Evolutionary conservation across 345 rosid genomes (phyloP), one percentile per base, ranked within the genome.

Genomic region (Tarenaya hassleriana): DNA sequence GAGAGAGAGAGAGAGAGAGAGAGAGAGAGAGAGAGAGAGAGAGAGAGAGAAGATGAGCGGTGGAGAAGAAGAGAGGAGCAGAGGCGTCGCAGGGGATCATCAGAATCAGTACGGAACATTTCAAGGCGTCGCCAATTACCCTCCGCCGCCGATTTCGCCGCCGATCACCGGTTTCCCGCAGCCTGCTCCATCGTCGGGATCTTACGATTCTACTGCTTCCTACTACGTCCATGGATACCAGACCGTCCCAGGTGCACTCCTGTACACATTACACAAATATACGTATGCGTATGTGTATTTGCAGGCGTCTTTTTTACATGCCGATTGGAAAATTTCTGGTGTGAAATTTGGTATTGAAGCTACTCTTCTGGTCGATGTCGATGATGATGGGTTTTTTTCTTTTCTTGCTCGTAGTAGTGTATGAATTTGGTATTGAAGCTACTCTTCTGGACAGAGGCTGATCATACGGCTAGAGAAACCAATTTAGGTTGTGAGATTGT

Each of bases 61-160:
- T 0, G 68, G 73, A 49, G 70, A 61, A 65, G 80, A 68, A 47
- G 76, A 73, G 3, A 73, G 50, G 50, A 73, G 61, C 73, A 68
- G 50, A 65, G 76, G 52, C 0, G 60, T 63, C 1, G 71, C 64
- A 6, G 59, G 48, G 1, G 73, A 45, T 66, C 76, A 75, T 43
- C 75, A 62, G 7, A 58, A 62, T 46, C 97, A 80, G 13, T 91
- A 91, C 69, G 98, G 96, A 7, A 91, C 98, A 5, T 91, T 91
- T 73, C 96, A 87, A 73, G 98, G 98, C 39, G 95, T 84, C 29
- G 85, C 95, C 49, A 87, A 80, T 64, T 91, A 75, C 58, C 95
- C 94, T 5, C 84, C 88, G 15, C 79, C 85, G 39, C 71, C 41
- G 5, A 77, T 61, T 10, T 79, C 74, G 10, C 52, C 61, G 10